Evolutionary conservation across 2,329 filamentous ascomycete species (phyloP).

Genomic region (Penicillium sp.): DNA sequence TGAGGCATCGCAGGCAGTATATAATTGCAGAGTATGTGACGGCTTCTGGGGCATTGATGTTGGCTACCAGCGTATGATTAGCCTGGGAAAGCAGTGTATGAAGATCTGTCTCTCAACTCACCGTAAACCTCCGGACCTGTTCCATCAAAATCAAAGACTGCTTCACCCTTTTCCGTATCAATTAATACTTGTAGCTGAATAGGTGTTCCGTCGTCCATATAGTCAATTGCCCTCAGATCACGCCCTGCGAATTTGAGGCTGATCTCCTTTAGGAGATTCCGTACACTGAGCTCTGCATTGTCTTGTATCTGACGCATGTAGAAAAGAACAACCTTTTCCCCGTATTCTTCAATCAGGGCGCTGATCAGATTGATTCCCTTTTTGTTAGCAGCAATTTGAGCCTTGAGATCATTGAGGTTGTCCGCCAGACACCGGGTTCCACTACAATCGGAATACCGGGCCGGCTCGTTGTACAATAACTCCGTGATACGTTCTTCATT

Average conservation of each 20-base stretch:
- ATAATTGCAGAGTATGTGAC: conserved; percentile 80
- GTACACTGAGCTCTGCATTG: conserved; percentile 72
- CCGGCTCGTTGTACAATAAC: conserved; percentile 68
- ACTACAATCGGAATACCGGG: conserved; percentile 68
- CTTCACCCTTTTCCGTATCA: conserved; percentile 65
- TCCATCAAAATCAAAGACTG: conserved; percentile 73
- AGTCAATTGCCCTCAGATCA: conserved; percentile 68
- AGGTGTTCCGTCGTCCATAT: conserved; percentile 81
- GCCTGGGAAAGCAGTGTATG: neutral
- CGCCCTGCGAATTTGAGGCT: conserved; percentile 61
- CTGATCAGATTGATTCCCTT: conserved; percentile 75
- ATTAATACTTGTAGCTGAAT: conserved; percentile 73
- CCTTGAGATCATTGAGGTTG: conserved; percentile 80
- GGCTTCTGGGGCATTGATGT: conserved; percentile 74
- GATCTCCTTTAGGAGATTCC: conserved; percentile 67
- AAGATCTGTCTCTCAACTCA: conserved; percentile 1
- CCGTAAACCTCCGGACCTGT: conserved; percentile 67
- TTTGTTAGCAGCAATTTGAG: conserved; percentile 78
- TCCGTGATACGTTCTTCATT: conserved; percentile 71
- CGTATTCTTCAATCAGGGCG: conserved; percentile 71
- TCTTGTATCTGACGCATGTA: conserved; percentile 79
- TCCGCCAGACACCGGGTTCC: conserved; percentile 74
- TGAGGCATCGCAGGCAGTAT: conserved; percentile 74
- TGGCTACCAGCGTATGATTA: conserved; percentile 47
- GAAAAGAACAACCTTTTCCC: conserved; percentile 67